Evolutionary conservation across 78 protist genomes (phyloP).

Genomic region (Anaeramoeba flamelloides): DNA sequence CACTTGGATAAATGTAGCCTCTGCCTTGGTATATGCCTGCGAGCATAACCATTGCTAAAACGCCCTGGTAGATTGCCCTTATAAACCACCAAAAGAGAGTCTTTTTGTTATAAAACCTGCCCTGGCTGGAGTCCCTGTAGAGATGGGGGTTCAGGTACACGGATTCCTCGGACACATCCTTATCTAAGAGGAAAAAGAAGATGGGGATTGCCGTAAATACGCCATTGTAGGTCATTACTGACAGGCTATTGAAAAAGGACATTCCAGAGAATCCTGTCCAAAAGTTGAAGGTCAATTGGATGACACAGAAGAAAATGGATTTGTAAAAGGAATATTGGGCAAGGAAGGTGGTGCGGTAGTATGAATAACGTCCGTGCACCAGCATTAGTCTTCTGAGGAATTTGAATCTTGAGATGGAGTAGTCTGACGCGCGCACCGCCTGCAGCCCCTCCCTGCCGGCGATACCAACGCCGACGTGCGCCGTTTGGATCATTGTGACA

Average conservation of each 20-base stretch:
- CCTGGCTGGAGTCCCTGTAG: not conserved
- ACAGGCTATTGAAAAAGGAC: not conserved
- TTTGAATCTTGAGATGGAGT: constrained; percentile 22
- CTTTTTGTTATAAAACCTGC: not conserved
- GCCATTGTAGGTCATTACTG: not conserved
- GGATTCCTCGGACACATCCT: not conserved
- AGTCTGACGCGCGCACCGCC: not conserved
- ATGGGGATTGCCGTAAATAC: not conserved
- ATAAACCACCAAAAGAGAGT: not conserved
- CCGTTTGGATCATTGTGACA: not conserved
- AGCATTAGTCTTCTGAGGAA: constrained; percentile 48
- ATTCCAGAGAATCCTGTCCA: not conserved
- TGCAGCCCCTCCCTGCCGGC: not conserved
- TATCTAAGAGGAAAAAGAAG: not conserved
- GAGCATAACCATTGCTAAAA: not conserved
- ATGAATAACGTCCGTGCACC: constrained; percentile 63
- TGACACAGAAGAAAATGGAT: not conserved
- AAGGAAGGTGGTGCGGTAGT: not conserved
- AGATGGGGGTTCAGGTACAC: not conserved
- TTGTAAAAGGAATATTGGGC: not conserved
- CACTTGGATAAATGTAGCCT: not conserved
- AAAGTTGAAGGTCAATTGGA: not conserved
- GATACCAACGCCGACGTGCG: not conserved
- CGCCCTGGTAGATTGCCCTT: not conserved
- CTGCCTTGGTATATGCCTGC: not conserved